phyloP scores from a whole-genome alignment of 2,329 filamentous ascomycete species.

The Chrysosporium queenslandicum region DNA sequence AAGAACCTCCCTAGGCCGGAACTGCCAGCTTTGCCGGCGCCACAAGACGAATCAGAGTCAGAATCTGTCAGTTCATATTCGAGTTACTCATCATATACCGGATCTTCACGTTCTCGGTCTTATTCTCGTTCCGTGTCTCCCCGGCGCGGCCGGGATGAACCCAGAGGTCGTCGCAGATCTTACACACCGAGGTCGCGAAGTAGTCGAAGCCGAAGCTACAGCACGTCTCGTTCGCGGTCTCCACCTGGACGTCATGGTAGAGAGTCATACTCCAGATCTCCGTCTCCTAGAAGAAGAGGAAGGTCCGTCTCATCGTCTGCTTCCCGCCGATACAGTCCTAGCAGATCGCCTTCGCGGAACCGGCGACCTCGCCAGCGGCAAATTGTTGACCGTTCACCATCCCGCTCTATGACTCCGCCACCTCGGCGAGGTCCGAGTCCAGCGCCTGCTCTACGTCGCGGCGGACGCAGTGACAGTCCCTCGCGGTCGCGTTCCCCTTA shows the following conservation, averaged over 20 bases:
- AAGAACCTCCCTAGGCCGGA: slow-evolving; percentile 82
- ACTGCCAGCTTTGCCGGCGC: slow-evolving; percentile 54
- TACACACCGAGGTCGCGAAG: slow-evolving; percentile 19
- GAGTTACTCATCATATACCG: slow-evolving; percentile 63
- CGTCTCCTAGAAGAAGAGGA: slow-evolving; percentile 19
- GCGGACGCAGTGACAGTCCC: slow-evolving; percentile 16
- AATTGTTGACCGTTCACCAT: slow-evolving; percentile 21
- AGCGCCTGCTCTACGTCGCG: slow-evolving; percentile 20
- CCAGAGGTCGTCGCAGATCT: slow-evolving; percentile 15
- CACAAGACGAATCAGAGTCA: slow-evolving; percentile 50
- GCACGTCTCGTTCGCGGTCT: slow-evolving; percentile 29
- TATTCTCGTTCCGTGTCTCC: slow-evolving; percentile 39
- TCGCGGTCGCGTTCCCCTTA: slow-evolving; percentile 14
- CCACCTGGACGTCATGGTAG: slow-evolving; percentile 21
- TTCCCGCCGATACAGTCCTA: slow-evolving; percentile 16
- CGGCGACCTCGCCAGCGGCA: slow-evolving; percentile 22
- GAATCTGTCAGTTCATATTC: slow-evolving; percentile 57
- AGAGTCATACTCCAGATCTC: slow-evolving; percentile 30
- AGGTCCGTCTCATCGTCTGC: slow-evolving; percentile 26
- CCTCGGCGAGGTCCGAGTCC: not conserved
- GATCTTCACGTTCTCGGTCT: slow-evolving; percentile 33
- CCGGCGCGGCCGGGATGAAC: slow-evolving; percentile 25
- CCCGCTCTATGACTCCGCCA: slow-evolving; percentile 27
- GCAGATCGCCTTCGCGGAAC: slow-evolving; percentile 17
- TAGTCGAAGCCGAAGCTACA: slow-evolving; percentile 27